These are phyloP conservation scores for Alternaria gansuensis DNA, from an alignment of 2,329 filamentous ascomycete genomes.

Conservation along the genomic window DNA sequence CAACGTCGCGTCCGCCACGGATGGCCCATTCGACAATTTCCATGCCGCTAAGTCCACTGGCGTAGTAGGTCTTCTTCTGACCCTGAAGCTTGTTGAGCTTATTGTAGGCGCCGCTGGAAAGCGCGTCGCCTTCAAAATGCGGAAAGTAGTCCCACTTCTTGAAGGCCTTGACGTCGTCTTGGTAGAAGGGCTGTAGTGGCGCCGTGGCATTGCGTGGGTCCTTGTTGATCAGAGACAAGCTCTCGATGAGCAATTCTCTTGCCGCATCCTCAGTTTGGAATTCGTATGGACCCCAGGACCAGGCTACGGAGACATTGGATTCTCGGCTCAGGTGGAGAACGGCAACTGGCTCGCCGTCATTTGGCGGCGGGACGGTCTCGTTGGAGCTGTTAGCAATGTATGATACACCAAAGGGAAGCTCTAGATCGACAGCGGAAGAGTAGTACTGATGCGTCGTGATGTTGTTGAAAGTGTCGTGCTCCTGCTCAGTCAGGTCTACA, in stretches of 20 bases:
- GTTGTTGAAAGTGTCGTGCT: constrained; percentile 45
- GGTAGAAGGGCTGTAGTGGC: constrained; percentile 27
- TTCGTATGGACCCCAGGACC: constrained; percentile 52
- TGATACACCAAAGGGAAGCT: constrained; percentile 49
- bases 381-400: constrained; percentile 44
- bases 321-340: constrained; percentile 43
- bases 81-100: constrained; percentile 50
- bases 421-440: constrained; percentile 46
- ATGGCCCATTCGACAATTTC: constrained; percentile 53
- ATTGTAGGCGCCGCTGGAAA: constrained; percentile 41
- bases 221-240: constrained; percentile 48
- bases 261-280: constrained; percentile 42
- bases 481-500: constrained; percentile 46
- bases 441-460: constrained; percentile 51
- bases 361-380: constrained; percentile 42
- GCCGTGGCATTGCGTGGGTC: constrained; percentile 47
- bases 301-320: constrained; percentile 47
- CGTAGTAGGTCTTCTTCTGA: constrained; percentile 51
- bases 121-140: constrained; percentile 44
- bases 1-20: constrained; percentile 47
- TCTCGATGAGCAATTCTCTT: constrained; percentile 40
- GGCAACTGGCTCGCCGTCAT: constrained; percentile 47
- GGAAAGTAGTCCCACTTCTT: constrained; percentile 54
- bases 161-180: constrained; percentile 46
- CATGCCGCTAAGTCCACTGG: constrained; percentile 51